Base-by-base conservation (phyloP, 179 eudicot species). In the Silene coronaria region DNA sequence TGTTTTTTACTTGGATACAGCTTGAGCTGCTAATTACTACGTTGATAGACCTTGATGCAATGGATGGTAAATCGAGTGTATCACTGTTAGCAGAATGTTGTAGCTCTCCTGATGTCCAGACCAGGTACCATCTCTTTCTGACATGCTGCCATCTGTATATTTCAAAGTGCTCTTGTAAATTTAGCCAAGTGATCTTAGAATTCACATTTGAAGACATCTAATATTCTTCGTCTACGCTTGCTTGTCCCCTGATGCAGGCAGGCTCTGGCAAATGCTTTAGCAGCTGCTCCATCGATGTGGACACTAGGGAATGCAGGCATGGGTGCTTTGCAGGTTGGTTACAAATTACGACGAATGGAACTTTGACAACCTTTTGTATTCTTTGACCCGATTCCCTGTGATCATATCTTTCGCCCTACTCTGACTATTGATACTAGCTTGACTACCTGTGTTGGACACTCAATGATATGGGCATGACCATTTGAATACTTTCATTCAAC, bases 301-400 rank as follows among this genome's bases (percentile, higher is more conserved):
- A 92, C 96, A 26, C 93, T 95, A 58, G 99, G 99, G 82, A 95
- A 95, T 79, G 99, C 99, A 51, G 99, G 99, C 89, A 95, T 95
- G 99, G 99, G 99, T 78, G 99, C 99, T 45, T 86, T 95, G 80
- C 98, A 92, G 98, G 98, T 94, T 73, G 3, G 62, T 78, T 53
- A 26, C 17, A 23, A 22, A 10, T 23, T 24, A 26, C 22, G n/a
- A 51, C n/a, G 11, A 36, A 34, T 36, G 71, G 13, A 67, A 36
- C 45, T 34, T 34, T 32, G 30, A 16, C 19, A 16, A 16, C 30
- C 30, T 11, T 51, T 51, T 51, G 57, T 51, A 14, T 14, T 51
- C 21, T 51, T 51, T 51, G 17, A 51, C 19, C 5, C 57, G 5
- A 51, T 51, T 51, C 57, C 57, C 46, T 38, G 46, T 38, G 46